phyloP scores from a whole-genome alignment of 2,329 filamentous ascomycete genomes.

The Botrytis sinoallii region DNA sequence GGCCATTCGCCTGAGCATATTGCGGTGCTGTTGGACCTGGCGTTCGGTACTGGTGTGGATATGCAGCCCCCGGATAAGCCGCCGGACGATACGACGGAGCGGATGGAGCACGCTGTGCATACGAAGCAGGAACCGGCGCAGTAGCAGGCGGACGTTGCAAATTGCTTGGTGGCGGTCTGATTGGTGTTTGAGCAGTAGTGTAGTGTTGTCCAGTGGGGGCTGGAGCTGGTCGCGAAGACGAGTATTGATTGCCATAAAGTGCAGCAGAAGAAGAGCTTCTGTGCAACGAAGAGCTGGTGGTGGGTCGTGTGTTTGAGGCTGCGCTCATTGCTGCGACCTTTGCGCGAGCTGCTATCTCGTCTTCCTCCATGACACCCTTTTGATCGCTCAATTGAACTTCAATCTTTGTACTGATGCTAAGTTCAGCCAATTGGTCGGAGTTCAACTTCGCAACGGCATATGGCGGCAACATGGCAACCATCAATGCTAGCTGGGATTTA shows the following conservation, averaged over 20 bases:
- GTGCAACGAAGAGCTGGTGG: conserved; percentile 28
- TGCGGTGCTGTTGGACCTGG: conserved; percentile 30
- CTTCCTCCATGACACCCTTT: conserved; percentile 54
- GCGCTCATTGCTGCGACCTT: conserved; percentile 31
- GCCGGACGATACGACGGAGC: conserved; percentile 33
- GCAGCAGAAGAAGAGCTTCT: conserved; percentile 29
- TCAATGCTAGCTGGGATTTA: conserved; percentile 49
- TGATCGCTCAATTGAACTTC: conserved; percentile 47
- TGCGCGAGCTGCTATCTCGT: conserved; percentile 39
- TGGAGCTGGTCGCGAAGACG: conserved; percentile 27
- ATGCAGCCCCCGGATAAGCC: conserved; percentile 33
- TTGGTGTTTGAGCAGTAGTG: conserved; percentile 32
- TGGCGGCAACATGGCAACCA: conserved; percentile 52
- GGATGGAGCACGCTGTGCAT: conserved; percentile 29
- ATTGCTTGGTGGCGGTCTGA: conserved; percentile 30
- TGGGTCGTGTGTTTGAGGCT: conserved; percentile 26
- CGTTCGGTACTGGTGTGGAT: conserved; percentile 34
- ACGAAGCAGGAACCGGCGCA: conserved; percentile 31
- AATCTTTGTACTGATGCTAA: conserved; percentile 52
- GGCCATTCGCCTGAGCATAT: conserved; percentile 27
- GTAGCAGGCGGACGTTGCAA: conserved; percentile 34
- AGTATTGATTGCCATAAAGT: conserved; percentile 38
- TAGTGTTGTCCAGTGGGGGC: conserved; percentile 19
- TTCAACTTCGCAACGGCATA: conserved; percentile 57
- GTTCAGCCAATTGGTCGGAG: conserved; percentile 51